A percentile compares a stretch with the other conserved stretches of the same genome.
These are phyloP conservation scores for Globisporangium alternatum DNA, from an alignment of 352 stramenopile genomes.

Conservation along the genomic window DNA sequence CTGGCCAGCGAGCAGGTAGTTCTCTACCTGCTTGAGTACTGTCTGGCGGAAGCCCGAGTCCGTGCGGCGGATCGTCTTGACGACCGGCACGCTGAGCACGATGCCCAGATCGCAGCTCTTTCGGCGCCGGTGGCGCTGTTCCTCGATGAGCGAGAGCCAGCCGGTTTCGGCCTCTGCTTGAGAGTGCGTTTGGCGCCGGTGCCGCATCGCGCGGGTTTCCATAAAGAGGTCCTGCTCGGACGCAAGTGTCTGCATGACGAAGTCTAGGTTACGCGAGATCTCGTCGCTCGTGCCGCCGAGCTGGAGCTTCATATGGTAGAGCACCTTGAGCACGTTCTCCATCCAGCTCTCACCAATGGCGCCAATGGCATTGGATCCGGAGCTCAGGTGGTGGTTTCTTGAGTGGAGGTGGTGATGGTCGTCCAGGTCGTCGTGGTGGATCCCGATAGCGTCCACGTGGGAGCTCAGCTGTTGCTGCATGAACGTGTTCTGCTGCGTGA, in stretches of 20 bases:
- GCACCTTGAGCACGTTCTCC: constrained; percentile 66
- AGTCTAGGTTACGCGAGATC: constrained; percentile 48
- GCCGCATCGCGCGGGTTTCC: constrained; percentile 19
- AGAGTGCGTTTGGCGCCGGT: constrained; percentile 16
- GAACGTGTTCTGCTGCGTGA: constrained; percentile 54
- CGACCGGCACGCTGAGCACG: constrained; percentile 10
- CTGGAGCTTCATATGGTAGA: constrained; percentile 45
- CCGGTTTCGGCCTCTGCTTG: constrained; percentile 22
- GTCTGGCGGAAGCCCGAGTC: constrained; percentile 51
- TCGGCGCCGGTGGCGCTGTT: constrained; percentile 41
- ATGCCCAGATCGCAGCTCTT: constrained; percentile 28
- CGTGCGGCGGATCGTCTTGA: constrained; percentile 42
- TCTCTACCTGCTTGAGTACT: constrained; percentile 51
- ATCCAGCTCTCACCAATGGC: constrained; percentile 64
- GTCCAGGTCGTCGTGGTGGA: constrained; percentile 23
- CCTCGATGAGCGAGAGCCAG: constrained; percentile 56
- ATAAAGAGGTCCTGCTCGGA: constrained; percentile 67
- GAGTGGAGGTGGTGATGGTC: neutral
- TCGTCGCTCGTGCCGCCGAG: constrained; percentile 31
- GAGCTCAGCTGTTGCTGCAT: constrained; percentile 69
- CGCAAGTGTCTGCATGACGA: constrained; percentile 63
- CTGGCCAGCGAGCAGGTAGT: constrained; percentile 28
- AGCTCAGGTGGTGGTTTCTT: constrained; percentile 5
- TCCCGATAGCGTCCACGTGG: constrained; percentile 54
- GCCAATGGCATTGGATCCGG: neutral